Evolutionary conservation across 495 filamentous ascomycete species (phyloP).

Genomic region (Xylaria palmicola): DNA sequence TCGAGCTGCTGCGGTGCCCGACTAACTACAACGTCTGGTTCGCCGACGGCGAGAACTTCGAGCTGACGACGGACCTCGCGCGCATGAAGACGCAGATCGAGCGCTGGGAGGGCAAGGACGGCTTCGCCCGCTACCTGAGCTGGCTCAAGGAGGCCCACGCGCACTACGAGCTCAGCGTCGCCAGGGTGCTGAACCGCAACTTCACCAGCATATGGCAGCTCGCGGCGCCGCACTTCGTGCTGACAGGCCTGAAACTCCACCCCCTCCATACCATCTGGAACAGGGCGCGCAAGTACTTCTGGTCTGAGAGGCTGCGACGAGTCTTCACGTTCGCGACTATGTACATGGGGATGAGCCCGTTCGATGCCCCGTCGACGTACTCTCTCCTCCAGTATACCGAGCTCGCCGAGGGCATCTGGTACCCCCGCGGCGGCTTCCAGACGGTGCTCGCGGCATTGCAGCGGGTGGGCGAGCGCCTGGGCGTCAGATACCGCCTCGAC

Average conservation of each 20-base stretch:
- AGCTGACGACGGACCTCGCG: conserved; percentile 58
- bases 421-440: conserved; percentile 68
- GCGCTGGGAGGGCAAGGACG: conserved; percentile 62
- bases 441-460: conserved; percentile 57
- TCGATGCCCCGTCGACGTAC: conserved; percentile 71
- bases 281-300: conserved; percentile 60
- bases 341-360: conserved; percentile 77
- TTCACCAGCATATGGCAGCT: conserved; percentile 57
- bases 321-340: conserved; percentile 74
- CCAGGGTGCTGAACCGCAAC: conserved; percentile 60
- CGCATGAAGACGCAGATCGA: conserved; percentile 67
- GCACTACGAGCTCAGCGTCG: conserved; percentile 63
- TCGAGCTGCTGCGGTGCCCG: conserved; percentile 64
- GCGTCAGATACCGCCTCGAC: conserved; percentile 57
- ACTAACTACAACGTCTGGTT: conserved; percentile 72
- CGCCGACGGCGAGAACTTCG: conserved; percentile 57
- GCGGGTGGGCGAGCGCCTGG: conserved; percentile 52
- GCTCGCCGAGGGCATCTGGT: conserved; percentile 71
- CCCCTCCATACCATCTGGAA: conserved; percentile 64
- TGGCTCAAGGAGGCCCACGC: conserved; percentile 62
- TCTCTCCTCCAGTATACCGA: conserved; percentile 71
- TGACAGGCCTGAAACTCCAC: conserved; percentile 54
- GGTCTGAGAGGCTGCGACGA: conserved; percentile 61
- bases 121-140: conserved; percentile 59
- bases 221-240: conserved; percentile 49